Evolutionary conservation across 208 protist species (phyloP).

Genomic region (Sergeia podlipaevii): DNA sequence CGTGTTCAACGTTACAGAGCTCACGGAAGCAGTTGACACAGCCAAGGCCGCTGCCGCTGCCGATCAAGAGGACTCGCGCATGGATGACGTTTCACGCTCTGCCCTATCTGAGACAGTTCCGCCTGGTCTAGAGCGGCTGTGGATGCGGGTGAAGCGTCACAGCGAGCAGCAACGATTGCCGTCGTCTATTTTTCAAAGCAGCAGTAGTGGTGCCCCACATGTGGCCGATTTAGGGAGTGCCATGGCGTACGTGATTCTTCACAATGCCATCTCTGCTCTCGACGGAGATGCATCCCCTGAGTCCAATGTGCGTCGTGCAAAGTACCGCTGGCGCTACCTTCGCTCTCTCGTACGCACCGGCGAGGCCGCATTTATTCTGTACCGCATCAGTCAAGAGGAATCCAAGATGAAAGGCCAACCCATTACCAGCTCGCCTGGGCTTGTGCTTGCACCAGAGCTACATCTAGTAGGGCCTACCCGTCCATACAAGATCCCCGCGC

Average conservation of each 20-base stretch:
- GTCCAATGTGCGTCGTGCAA: conserved; percentile 27
- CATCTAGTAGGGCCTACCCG: conserved; percentile 38
- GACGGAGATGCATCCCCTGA: conserved; percentile 26
- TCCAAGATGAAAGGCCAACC: conserved; percentile 38
- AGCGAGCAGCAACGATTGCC: conserved; percentile 46
- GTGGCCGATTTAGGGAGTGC: conserved; percentile 35
- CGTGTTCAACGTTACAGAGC: conserved; percentile 27
- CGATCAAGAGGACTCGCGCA: too few species aligned
- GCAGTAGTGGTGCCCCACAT: conserved; percentile 2
- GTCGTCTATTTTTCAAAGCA: conserved; percentile 27
- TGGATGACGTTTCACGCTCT: too few species aligned
- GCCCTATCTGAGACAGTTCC: too few species aligned
- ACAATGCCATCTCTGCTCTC: conserved; percentile 29
- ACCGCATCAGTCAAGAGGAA: conserved; percentile 55
- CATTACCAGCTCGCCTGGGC: conserved; percentile 49
- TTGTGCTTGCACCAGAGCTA: conserved; percentile 71
- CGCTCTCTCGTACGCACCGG: conserved; percentile 77
- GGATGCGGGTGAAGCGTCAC: conserved; percentile 41
- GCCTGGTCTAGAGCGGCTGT: conserved; percentile 38
- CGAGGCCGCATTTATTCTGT: conserved; percentile 66
- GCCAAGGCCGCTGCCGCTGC: neutral
- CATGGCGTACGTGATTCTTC: conserved; percentile 49
- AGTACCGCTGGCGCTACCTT: conserved; percentile 74
- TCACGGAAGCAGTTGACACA: neutral
- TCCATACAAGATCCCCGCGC: conserved; percentile 46